phyloP scores from a whole-genome alignment of 768 basidiomycete species.

The Kwoniella botswanensis region DNA sequence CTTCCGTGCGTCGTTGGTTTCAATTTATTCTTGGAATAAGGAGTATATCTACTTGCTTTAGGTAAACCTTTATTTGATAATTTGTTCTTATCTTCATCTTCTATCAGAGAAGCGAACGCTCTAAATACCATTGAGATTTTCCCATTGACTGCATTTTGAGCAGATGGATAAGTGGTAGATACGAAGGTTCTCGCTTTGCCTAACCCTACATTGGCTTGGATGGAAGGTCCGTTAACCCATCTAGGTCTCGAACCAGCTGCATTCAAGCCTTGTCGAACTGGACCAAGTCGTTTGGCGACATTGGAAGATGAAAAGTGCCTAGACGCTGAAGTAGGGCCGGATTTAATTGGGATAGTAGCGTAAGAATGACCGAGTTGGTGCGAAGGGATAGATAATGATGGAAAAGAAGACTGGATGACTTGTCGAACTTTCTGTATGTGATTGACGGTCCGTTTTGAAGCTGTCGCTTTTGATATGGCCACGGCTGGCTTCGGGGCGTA shows the following conservation, averaged over 20 bases:
- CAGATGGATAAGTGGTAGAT: slow-evolving; percentile 17
- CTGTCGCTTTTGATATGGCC: not conserved
- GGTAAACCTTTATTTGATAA: slow-evolving; percentile 18
- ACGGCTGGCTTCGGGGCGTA: slow-evolving; percentile 31
- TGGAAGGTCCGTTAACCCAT: slow-evolving; percentile 28
- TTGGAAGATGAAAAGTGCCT: slow-evolving; percentile 7
- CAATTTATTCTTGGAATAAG: slow-evolving; percentile 28
- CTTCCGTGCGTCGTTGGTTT: not conserved
- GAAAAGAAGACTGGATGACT: slow-evolving; percentile 17
- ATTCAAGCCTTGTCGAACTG: slow-evolving; percentile 25
- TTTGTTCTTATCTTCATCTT: slow-evolving; percentile 28
- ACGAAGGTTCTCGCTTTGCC: slow-evolving; percentile 43
- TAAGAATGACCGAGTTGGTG: slow-evolving; percentile 19
- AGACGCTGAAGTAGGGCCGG: not conserved
- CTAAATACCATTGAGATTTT: slow-evolving; percentile 42
- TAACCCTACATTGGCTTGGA: slow-evolving; percentile 40
- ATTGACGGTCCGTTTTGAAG: slow-evolving; percentile 12
- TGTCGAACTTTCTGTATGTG: slow-evolving; percentile 17
- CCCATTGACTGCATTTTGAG: not conserved
- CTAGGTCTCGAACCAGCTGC: not conserved
- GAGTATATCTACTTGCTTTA: slow-evolving; percentile 26
- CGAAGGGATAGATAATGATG: slow-evolving; percentile 13
- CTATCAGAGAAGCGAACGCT: slow-evolving; percentile 34
- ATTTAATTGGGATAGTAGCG: slow-evolving; percentile 17
- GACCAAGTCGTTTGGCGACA: slow-evolving; percentile 3